Conservation (phyloP, 306 rosid species). For the Vigna angularis region DNA sequence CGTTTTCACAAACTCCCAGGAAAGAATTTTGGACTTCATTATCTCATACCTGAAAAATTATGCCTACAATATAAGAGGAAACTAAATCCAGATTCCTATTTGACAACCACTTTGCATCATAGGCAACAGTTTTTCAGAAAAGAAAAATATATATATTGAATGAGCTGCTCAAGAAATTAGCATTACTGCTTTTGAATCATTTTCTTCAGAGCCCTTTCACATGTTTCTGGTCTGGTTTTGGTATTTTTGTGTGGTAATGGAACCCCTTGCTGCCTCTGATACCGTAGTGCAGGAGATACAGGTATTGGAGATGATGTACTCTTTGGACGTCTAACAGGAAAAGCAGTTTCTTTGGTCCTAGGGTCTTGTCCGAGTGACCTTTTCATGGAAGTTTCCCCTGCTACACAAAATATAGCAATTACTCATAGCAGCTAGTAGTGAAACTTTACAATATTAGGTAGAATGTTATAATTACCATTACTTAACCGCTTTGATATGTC, state of each 20-base stretch:
- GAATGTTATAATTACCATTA: conserved; percentile 37
- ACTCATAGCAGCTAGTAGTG: conserved; percentile 3
- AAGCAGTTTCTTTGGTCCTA: background rate
- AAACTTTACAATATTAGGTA: background rate
- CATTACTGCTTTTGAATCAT: conserved; percentile 62
- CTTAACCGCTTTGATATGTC: conserved; percentile 36
- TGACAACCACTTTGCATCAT: background rate
- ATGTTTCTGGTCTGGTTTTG: conserved; percentile 54
- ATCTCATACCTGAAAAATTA: conserved; percentile 63
- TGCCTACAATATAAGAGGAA: conserved; percentile 18
- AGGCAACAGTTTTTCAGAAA: background rate
- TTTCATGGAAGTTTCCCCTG: conserved; percentile 59
- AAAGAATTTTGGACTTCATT: conserved; percentile 52
- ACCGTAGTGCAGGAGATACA: conserved; percentile 36
- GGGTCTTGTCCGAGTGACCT: conserved; percentile 28
- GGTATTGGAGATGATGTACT: conserved; percentile 43
- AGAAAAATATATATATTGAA: background rate
- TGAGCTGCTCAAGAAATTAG: background rate
- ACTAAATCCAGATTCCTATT: conserved; percentile 24
- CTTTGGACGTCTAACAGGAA: conserved; percentile 45
- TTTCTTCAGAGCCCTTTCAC: conserved; percentile 59
- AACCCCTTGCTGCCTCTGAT: conserved; percentile 38
- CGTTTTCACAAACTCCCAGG: conserved; percentile 69
- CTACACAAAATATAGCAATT: conserved; percentile 32
- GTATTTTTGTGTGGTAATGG: conserved; percentile 6